phyloP scores from a whole-genome alignment of 2,329 filamentous ascomycete genomes.

The Xylariaceae sp. region DNA sequence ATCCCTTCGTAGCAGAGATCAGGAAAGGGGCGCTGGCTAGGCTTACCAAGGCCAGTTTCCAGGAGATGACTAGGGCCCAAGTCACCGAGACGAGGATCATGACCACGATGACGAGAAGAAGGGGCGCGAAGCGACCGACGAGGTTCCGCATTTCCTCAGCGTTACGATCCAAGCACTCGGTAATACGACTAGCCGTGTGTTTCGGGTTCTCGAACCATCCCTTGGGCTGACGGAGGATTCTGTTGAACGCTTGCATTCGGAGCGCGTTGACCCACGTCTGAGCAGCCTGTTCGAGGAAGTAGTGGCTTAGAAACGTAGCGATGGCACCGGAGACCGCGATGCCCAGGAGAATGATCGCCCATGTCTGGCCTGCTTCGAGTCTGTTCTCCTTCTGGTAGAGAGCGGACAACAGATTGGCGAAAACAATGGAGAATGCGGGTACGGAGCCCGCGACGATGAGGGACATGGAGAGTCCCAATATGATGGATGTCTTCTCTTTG shows the following conservation, averaged over 20 bases:
- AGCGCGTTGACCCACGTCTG: slow-evolving; percentile 73
- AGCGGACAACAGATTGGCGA: slow-evolving; percentile 65
- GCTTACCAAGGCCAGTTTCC: slow-evolving; percentile 75
- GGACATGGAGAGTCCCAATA: slow-evolving; percentile 56
- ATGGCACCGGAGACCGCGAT: slow-evolving; percentile 63
- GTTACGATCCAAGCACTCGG: slow-evolving; percentile 69
- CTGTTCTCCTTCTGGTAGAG: slow-evolving; percentile 56
- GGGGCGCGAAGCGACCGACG: slow-evolving; percentile 69
- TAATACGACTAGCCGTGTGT: slow-evolving; percentile 59
- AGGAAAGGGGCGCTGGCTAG: slow-evolving; percentile 64
- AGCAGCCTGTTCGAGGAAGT: slow-evolving; percentile 63
- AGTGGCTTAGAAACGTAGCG: slow-evolving; percentile 61
- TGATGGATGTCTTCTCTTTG: slow-evolving; percentile 47
- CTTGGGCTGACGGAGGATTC: slow-evolving; percentile 69
- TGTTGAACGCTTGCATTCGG: slow-evolving; percentile 60
- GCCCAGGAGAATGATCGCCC: slow-evolving; percentile 63
- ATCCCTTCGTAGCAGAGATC: slow-evolving; percentile 58
- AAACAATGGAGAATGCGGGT: slow-evolving; percentile 69
- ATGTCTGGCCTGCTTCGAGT: slow-evolving; percentile 49
- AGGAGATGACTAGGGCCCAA: slow-evolving; percentile 71
- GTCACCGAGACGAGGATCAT: slow-evolving; percentile 64
- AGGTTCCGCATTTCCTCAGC: slow-evolving; percentile 85
- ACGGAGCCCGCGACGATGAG: slow-evolving; percentile 60
- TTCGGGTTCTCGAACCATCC: slow-evolving; percentile 69
- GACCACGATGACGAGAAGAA: slow-evolving; percentile 57